phyloP scores from a whole-genome alignment of 1,284 basidiomycete species.

The Psilocybe mexicana region DNA sequence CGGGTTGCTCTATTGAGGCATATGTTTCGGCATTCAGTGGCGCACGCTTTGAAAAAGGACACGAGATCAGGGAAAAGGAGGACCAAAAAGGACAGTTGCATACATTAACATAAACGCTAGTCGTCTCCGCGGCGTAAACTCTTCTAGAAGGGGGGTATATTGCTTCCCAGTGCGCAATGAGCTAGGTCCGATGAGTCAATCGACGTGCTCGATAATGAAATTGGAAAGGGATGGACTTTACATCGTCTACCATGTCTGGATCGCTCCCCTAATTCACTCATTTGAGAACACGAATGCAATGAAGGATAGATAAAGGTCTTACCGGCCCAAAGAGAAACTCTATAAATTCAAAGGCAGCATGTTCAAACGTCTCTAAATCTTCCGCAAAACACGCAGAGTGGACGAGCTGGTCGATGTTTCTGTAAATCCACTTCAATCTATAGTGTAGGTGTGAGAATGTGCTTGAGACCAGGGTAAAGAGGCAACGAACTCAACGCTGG shows the following conservation, averaged over 20 bases:
- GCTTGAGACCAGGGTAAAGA: background rate
- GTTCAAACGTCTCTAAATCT: constrained; percentile 68
- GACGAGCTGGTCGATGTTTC: constrained; percentile 61
- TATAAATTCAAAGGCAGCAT: constrained; percentile 58
- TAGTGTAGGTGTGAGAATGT: background rate
- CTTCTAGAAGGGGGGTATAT: constrained; percentile 54
- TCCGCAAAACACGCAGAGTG: constrained; percentile 65
- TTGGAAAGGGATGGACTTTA: constrained; percentile 24
- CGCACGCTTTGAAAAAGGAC: constrained; percentile 44
- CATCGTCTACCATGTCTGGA: constrained; percentile 61
- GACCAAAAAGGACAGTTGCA: constrained; percentile 25
- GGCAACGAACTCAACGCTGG: constrained; percentile 61
- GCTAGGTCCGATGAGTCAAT: constrained; percentile 35
- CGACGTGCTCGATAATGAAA: background rate
- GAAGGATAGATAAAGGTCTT: constrained; percentile 18
- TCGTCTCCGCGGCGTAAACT: constrained; percentile 50
- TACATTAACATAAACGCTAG: constrained; percentile 61
- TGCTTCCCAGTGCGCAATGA: constrained; percentile 65
- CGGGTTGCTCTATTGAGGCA: constrained; percentile 57
- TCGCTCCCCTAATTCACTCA: constrained; percentile 43
- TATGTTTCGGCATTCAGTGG: constrained; percentile 49
- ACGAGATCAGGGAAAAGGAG: background rate
- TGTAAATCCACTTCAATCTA: constrained; percentile 60
- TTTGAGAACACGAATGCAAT: background rate
- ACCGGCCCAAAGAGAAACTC: constrained; percentile 56